Conservation (phyloP, 2,329 filamentous ascomycete genomes). For the Alternaria viburni region DNA sequence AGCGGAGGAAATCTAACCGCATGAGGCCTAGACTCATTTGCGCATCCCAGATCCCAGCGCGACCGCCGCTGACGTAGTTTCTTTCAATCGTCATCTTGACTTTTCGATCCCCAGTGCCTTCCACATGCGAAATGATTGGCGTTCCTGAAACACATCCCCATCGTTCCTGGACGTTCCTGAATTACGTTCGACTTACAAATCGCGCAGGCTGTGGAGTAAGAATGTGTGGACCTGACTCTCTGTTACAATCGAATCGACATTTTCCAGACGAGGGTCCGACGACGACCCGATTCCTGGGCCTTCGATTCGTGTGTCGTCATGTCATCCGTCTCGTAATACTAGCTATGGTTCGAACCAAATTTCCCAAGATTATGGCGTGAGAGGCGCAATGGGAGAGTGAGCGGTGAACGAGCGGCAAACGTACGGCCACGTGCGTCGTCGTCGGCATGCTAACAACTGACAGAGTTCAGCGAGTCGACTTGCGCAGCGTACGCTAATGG, state of each 20-base stretch:
- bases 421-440: not conserved
- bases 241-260: not conserved
- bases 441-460: not conserved
- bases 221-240: not conserved
- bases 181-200: not conserved
- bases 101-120: slow-evolving; percentile 2
- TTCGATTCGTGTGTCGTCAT: not conserved
- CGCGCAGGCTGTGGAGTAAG: not conserved
- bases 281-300: not conserved
- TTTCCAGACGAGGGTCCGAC: not conserved
- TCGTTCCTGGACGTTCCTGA: not conserved
- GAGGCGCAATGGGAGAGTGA: not conserved
- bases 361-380: not conserved
- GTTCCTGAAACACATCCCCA: slow-evolving; percentile 4
- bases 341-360: not conserved
- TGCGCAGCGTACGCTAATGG: not conserved
- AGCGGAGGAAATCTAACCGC: not conserved
- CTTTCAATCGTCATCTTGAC: slow-evolving; percentile 4
- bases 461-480: not conserved
- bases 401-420: not conserved
- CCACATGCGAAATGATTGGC: not conserved
- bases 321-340: not conserved
- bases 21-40: not conserved
- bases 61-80: slow-evolving; percentile 9
- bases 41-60: slow-evolving; percentile 3